Evolutionary conservation across 139 green algal species (phyloP), one percentile per base, ranked within the genome.

Genomic region (Chlamydomonas sphaeroides): DNA sequence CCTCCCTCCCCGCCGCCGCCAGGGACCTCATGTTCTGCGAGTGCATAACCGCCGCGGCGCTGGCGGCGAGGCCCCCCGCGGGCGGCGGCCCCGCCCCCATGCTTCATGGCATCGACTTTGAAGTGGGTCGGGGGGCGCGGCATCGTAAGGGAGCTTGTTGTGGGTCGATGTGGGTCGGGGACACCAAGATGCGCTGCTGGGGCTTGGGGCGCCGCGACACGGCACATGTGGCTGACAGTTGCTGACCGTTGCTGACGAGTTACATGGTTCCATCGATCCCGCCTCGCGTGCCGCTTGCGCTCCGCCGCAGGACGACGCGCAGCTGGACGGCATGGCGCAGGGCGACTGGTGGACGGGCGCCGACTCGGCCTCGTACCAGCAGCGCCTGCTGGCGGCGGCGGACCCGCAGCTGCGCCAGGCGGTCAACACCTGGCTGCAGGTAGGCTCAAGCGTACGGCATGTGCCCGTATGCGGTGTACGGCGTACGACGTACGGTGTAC

Each of bases 361-460:
- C 14, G 74, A 80, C 74, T 26, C 6, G 6, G 32, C 41, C 0
- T 39, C 41, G 2, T 80, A 62, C 59, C 57, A 28, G 28, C 39
- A 62, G 74, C n/a, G 23, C 28, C 74, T 80, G 59, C 74, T 80
- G 39, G 48, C 33, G n/a, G 74, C 59, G 38, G 59, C 41, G n/a
- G 74, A 80, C 8, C 59, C 59, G 74, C 39, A 70, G 74, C 59
- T 80, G 74, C 39, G 74, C 28, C 15, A 30, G 5, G 61, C 74
- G 15, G 41, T 80, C 59, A 80, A 80, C 74, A 80, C 74, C 4
- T 80, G 74, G 74, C 39, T 70, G 74, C 74, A 80, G 74, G 74
- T 80, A 35, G 35, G 45, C 0, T n/a, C n/a, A n/a, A n/a, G n/a
- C n/a, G n/a, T n/a, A n/a, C n/a, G n/a, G n/a, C n/a, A n/a, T n/a